Evolutionary conservation across 2,329 filamentous ascomycete genomes (phyloP).

Genomic region (Tolypocladium amazonense): DNA sequence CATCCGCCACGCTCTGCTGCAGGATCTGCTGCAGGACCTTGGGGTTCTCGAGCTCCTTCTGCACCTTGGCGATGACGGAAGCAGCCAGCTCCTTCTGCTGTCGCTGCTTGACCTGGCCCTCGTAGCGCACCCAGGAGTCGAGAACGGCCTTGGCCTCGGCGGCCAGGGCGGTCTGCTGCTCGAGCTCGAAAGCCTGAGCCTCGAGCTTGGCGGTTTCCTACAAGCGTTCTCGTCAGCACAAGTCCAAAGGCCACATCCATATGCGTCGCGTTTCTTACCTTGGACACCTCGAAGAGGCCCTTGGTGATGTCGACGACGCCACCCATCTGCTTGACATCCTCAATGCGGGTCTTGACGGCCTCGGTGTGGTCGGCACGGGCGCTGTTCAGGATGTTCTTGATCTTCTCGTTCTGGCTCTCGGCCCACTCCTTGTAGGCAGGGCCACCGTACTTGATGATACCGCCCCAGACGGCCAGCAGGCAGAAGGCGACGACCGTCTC

Average conservation of each 20-base stretch:
- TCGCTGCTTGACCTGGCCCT: slow-evolving; percentile 96
- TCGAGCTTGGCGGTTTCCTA: slow-evolving; percentile 96
- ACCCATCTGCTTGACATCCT: slow-evolving; percentile 87
- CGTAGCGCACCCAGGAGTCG: slow-evolving; percentile 98
- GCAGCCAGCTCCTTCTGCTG: slow-evolving; percentile 95
- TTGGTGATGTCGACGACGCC: slow-evolving; percentile 96
- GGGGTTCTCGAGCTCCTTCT: slow-evolving; percentile 97
- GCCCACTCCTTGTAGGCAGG: slow-evolving; percentile 92
- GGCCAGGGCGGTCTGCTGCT: slow-evolving; percentile 89
- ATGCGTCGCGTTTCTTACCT: slow-evolving; percentile 48
- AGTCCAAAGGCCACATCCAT: neutral
- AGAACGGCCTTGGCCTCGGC: slow-evolving; percentile 90
- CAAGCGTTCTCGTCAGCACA: neutral
- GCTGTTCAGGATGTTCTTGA: slow-evolving; percentile 89
- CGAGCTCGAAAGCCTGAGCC: slow-evolving; percentile 90
- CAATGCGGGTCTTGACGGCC: slow-evolving; percentile 89
- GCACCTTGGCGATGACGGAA: slow-evolving; percentile 89
- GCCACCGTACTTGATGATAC: slow-evolving; percentile 85
- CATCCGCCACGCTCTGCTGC: slow-evolving; percentile 88
- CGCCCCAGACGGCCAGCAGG: slow-evolving; percentile 85
- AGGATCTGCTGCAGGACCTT: slow-evolving; percentile 96
- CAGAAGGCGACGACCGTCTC: slow-evolving; percentile 92
- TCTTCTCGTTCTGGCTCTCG: slow-evolving; percentile 77
- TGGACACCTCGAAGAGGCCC: slow-evolving; percentile 93
- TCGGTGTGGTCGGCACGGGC: slow-evolving; percentile 90